Evolutionary conservation across 176 grass and related monocot species (phyloP), one percentile per base, ranked within the genome.

Genomic region (Coix lacrymajobi): DNA sequence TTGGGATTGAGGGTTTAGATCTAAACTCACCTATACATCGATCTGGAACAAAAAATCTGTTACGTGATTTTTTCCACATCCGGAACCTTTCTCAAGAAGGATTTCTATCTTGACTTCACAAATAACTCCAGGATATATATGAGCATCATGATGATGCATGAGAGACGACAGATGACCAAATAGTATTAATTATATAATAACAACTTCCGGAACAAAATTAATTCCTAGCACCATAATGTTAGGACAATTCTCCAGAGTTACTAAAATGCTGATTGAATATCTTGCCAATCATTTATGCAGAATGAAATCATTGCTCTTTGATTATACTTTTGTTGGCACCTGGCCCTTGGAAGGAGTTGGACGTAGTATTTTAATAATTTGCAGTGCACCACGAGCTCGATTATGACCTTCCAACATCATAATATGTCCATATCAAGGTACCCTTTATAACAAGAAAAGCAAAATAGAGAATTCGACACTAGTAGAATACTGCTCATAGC

Each of bases 361-460:
- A 7, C 7, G 24, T 4, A 44, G 8, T 71, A 71, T 14, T 71
- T 72, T 61, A 71, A 60, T 54, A 60, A 72, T 45, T 37, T 62
- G 51, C 51, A 61, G 51, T 72, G 51, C 52, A 16, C 12, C 80
- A 82, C 66, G 67, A 41, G 80, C 56, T 72, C 25, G 52, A 82
- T 45, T 45, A 57, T 11, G 40, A 58, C 80, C 38, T 61, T 22
- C 52, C 38, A 82, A 72, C 67, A 62, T 43, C 25, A 26, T 25
- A 58, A 26, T 11, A 58, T 24, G 54, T 58, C 22, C 22, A 45
- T 14, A 5, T 29, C 68, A 45, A 41, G n/a, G 67, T 7, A 37
- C 22, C 2, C 5, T 13, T n/a, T 58, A 61, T 60, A 25, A 3
- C 1, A 22, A 25, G 11, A 70, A 43, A 25, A 70, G 20, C 3